Base-by-base conservation (phyloP, 2,329 filamentous ascomycete species). In the Drechslerella stenobrocha region DNA sequence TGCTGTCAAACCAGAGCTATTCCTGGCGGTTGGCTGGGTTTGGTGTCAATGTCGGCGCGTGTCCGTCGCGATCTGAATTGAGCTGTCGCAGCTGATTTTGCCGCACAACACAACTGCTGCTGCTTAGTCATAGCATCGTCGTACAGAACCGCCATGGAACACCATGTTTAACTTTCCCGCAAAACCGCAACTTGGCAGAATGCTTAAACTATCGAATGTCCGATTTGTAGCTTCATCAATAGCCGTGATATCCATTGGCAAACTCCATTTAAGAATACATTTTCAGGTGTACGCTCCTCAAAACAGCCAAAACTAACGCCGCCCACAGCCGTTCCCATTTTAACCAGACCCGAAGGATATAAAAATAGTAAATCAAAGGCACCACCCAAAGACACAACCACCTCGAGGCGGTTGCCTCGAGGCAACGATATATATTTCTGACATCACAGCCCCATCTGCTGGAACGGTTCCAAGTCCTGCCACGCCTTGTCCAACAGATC, bases 401-500 rank as follows among this genome's bases (percentile, higher is more conserved):
- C n/a, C n/a, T n/a, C n/a, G n/a, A n/a, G n/a, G n/a, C n/a, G n/a
- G n/a, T n/a, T n/a, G n/a, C n/a, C n/a, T n/a, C n/a, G n/a, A n/a
- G n/a, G n/a, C n/a, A n/a, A n/a, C n/a, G n/a, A n/a, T n/a, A n/a
- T n/a, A n/a, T n/a, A n/a, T n/a, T n/a, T n/a, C n/a, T n/a, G n/a
- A n/a, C n/a, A n/a, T 51, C 24, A 35, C 30, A 30, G 20, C 2
- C 48, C 45, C 32, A 57, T 52, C 20, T 48, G 37, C 55, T 59
- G 55, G 42, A 60, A 67, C 0, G 63, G 63, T 48, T 66, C 44
- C 20, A 73, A 32, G n/a, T 73, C 71, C 44, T 71, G 55, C 70
- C 69, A 70, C 1, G 72, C 72, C 20, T 52, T 71, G n/a, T 63
- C 53, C 8, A 73, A 46, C 57, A 70, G 52, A 7, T 72, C 70